Base-by-base conservation (phyloP, 345 rosid species). In the Dimocarpus longan region DNA sequence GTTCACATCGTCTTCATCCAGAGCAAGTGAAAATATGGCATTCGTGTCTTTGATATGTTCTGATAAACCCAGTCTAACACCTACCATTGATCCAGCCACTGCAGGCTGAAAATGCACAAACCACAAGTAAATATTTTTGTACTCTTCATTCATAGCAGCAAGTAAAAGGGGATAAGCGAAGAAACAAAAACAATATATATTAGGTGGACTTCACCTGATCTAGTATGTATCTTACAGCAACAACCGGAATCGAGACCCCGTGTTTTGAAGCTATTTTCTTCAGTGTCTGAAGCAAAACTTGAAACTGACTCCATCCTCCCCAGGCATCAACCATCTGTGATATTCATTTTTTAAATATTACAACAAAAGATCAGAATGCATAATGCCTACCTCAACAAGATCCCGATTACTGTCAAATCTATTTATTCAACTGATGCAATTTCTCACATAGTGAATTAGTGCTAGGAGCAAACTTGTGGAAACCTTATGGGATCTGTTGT, bases 301-400 rank as follows among this genome's bases (percentile, higher is more conserved):
- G 98, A 83, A 95, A 95, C 24, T 80, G 91, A 84, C 86, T 81
- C 98, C 98, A 95, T 57, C 97, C 98, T 92, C 98, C 98, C 98
- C 98, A 93, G 19, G 97, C 94, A 89, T 95, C 98, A 77, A 93
- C 91, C 97, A 93, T 92, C 98, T 95, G 89, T 68, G 71, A 82
- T 43, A 62, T 40, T 70, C 28, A 37, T 18, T 24, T 52, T 48
- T 66, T 32, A 2, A 66, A 59, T 26, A 46, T 68, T 46, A 66
- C 8, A 18, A 24, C 44, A 24, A 65, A 10, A 74, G 24, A 66
- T 57, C 37, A 42, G 37, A 69, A 62, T 24, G 40, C 19, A 50
- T 26, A 48, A 16, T 15, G 11, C 26, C 37, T 32, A 16, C 11
- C 54, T 48, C 28, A 63, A 66, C 10, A 65, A 44, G 21, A 76